Evolutionary conservation across 2,329 filamentous ascomycete genomes (phyloP), one percentile per base, ranked within the genome.

Genomic region (Aspergillus ochraceus): DNA sequence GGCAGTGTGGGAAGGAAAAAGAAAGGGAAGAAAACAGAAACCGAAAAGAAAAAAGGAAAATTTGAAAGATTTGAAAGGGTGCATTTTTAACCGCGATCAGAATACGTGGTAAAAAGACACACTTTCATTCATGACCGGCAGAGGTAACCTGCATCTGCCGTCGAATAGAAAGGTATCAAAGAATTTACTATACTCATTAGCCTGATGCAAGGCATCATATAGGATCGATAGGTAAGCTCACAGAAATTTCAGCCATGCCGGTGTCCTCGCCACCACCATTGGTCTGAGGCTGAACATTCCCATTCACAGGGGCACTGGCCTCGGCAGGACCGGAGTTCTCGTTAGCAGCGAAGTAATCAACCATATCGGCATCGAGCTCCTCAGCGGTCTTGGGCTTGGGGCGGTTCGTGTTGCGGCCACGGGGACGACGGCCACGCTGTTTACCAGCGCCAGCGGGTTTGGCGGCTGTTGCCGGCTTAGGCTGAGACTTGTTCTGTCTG

Each of bases 351-450:
- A 96, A 98, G 81, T 99, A 99, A 77, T 98, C 95, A 20, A 87
- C 88, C 95, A 99, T 99, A 77, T 99, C 95, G 4, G 91, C 92
- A 76, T 99, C 95, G 26, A 99, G 87, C 80, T 99, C 93, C 75
- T 97, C 94, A 1, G 90, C 88, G 0, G 92, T 96, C 90, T 98
- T 98, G 81, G 83, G 79, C 78, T 87, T 96, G 83, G 71, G 88
- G 80, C 67, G 89, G 83, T 70, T 89, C 65, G 84, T 81, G 71
- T 81, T 89, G 67, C 88, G 87, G 55, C 77, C 81, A 63, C 78
- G 81, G 63, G 58, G 30, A 29, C 79, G 81, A 57, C 80, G 81
- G 52, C 77, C 66, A 67, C 74, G 65, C 60, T 70, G 73, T 47
- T 47, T 47, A 47, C 19, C 45, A 54, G 77, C 76, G 68, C 81